Evolutionary conservation across 108 stramenopile species (phyloP).

Genomic region (Skeletonema potamos): DNA sequence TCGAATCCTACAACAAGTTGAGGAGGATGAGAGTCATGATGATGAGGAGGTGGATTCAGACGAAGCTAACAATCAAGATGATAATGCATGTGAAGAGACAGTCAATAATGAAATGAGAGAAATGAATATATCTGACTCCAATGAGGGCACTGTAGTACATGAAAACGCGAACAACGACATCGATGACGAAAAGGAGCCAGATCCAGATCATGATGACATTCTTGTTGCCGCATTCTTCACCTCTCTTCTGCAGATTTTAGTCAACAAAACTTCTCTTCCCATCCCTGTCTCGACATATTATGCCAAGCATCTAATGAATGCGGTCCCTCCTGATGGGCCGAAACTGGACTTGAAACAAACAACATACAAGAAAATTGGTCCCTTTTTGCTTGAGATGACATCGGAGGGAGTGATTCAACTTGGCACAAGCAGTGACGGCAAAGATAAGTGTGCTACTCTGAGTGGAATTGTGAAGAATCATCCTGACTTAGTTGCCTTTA

Average conservation of each 20-base stretch:
- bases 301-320: slow-evolving; percentile 60
- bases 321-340: slow-evolving; percentile 38
- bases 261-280: slow-evolving; percentile 60
- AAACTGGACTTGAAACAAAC: slow-evolving; percentile 71
- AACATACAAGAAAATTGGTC: slow-evolving; percentile 75
- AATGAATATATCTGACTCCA: slow-evolving; percentile 6
- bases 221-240: slow-evolving; percentile 50
- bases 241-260: slow-evolving; percentile 35
- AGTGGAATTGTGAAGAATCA: slow-evolving; percentile 49
- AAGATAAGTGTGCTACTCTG: slow-evolving; percentile 62
- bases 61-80: not conserved
- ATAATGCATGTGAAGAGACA: not conserved
- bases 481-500: slow-evolving; percentile 38
- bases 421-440: slow-evolving; percentile 54
- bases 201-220: slow-evolving; percentile 47
- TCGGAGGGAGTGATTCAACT: slow-evolving; percentile 54
- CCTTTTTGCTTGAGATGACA: slow-evolving; percentile 64
- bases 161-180: slow-evolving; percentile 8
- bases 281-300: slow-evolving; percentile 73
- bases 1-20: slow-evolving; percentile 24
- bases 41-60: slow-evolving; percentile 12
- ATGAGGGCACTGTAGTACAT: not conserved
- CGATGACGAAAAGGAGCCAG: slow-evolving; percentile 14
- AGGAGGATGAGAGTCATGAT: slow-evolving; percentile 15
- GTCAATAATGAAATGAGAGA: not conserved